phyloP scores from a whole-genome alignment of 345 rosid species.

The Camelina laxa region DNA sequence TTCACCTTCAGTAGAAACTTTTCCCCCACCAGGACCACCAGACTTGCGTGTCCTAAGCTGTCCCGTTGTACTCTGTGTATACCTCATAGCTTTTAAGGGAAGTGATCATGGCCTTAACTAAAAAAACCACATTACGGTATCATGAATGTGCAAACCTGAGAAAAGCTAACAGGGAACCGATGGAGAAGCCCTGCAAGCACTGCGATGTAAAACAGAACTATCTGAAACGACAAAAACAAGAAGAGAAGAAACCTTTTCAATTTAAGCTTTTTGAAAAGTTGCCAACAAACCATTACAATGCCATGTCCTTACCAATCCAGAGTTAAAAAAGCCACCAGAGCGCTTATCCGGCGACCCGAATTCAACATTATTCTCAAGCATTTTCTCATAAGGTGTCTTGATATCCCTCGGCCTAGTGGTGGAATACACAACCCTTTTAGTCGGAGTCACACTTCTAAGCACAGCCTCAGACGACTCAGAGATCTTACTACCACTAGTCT shows the following conservation, averaged over 20 bases:
- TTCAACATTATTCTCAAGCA: conserved; percentile 89
- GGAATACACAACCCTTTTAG: conserved; percentile 71
- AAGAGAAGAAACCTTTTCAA: not conserved
- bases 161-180: conserved; percentile 77
- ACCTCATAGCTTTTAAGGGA: conserved; percentile 30
- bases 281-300: not conserved
- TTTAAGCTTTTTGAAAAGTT: not conserved
- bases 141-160: conserved; percentile 58
- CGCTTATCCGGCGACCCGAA: conserved; percentile 94
- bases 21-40: conserved; percentile 66
- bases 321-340: conserved; percentile 81
- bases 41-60: conserved; percentile 78
- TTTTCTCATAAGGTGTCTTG: conserved; percentile 90
- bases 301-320: conserved; percentile 66
- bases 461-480: conserved; percentile 68
- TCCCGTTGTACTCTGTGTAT: conserved; percentile 71
- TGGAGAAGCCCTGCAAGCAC: conserved; percentile 80
- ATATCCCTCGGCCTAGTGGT: conserved; percentile 86
- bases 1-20: conserved; percentile 74
- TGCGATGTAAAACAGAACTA: conserved; percentile 78
- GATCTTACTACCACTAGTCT: conserved; percentile 43
- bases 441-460: conserved; percentile 66
- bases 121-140: conserved; percentile 4
- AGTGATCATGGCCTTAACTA: conserved; percentile 4
- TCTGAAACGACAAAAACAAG: conserved; percentile 53